These are phyloP conservation scores for Themeda triandra DNA, from an alignment of 176 grass and related monocot genomes.

Conservation along the genomic window DNA sequence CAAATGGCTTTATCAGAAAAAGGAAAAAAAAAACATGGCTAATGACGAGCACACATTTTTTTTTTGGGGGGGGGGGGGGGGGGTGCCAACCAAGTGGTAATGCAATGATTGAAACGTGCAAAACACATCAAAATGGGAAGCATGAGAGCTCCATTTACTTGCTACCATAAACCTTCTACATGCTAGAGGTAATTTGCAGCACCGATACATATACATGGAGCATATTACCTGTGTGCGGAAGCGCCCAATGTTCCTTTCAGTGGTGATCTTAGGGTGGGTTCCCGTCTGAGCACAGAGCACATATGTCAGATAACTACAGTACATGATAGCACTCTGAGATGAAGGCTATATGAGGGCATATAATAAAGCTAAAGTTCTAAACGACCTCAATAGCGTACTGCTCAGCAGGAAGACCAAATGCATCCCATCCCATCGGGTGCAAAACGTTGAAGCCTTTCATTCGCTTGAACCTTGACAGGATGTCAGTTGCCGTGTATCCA, in stretches of 20 bases:
- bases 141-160: not conserved
- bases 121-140: not conserved
- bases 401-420: slow-evolving; percentile 93
- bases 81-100: slow-evolving; percentile 1
- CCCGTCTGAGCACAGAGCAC: slow-evolving; percentile 63
- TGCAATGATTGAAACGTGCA: not conserved
- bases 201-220: not conserved
- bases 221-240: slow-evolving; percentile 75
- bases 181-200: not conserved
- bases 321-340: not conserved
- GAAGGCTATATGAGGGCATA: not conserved
- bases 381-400: slow-evolving; percentile 93
- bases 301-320: slow-evolving; percentile 3
- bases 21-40: no score
- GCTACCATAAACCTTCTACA: not conserved
- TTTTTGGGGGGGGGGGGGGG: no score
- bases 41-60: no score
- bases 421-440: slow-evolving; percentile 99
- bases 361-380: not conserved
- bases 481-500: slow-evolving; percentile 93
- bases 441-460: slow-evolving; percentile 98
- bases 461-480: slow-evolving; percentile 78
- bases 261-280: slow-evolving; percentile 90
- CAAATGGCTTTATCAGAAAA: no score
- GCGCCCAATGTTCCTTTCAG: slow-evolving; percentile 65